Percentiles rank a stretch among this genome's conserved stretches.
Conservation (phyloP, 2,329 filamentous ascomycete species). For the Microascus cirrosus region DNA sequence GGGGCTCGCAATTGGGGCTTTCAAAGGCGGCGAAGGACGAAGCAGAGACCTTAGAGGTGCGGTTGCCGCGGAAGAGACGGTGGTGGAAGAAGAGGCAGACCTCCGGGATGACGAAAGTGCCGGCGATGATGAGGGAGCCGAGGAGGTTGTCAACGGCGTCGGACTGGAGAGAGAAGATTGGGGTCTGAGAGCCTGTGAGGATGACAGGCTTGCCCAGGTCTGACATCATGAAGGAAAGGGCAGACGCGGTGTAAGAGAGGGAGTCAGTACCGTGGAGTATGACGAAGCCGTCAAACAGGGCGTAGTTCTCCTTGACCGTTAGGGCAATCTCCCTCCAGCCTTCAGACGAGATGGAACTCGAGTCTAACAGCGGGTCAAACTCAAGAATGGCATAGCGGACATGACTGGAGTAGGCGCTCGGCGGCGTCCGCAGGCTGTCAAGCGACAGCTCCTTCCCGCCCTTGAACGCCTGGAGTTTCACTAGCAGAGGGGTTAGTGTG, state of each 20-base stretch:
- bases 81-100: constrained; percentile 93
- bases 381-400: constrained; percentile 78
- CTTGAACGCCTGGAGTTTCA: constrained; percentile 38
- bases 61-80: constrained; percentile 78
- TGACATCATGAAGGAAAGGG: constrained; percentile 85
- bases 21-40: constrained; percentile 80
- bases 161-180: constrained; percentile 82
- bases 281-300: constrained; percentile 81
- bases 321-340: constrained; percentile 79
- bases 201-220: constrained; percentile 88
- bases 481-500: constrained; percentile 13
- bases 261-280: constrained; percentile 87
- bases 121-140: constrained; percentile 78
- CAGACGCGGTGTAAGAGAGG: constrained; percentile 78
- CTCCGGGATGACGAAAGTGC: constrained; percentile 86
- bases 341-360: constrained; percentile 75
- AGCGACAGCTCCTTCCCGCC: constrained; percentile 39
- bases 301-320: constrained; percentile 75
- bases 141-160: constrained; percentile 88
- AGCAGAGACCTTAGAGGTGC: constrained; percentile 78
- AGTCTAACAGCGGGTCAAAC: constrained; percentile 76
- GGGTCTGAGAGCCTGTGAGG: constrained; percentile 71
- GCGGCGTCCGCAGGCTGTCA: constrained; percentile 65
- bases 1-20: constrained; percentile 73
- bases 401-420: constrained; percentile 68